A percentile compares a stretch with the other conserved stretches of the same genome.
Conservation (phyloP, 257 asterid genomes). For the Galeopsis tetrahit region DNA sequence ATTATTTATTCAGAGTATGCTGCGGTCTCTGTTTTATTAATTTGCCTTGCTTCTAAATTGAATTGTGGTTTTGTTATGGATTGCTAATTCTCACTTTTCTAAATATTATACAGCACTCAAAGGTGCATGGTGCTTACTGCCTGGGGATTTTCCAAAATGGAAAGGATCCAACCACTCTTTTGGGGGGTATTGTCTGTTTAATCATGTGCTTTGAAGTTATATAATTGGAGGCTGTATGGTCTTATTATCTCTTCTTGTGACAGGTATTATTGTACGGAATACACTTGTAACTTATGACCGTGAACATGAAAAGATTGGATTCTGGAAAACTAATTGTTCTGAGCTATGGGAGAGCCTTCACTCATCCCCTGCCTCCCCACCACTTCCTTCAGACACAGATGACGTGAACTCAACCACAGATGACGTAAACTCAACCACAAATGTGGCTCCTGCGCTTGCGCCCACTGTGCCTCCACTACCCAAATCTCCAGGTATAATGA, state of each 20-base stretch:
- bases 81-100: slow-evolving; percentile 26
- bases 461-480: slow-evolving; percentile 58
- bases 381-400: slow-evolving; percentile 47
- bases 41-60: slow-evolving; percentile 15
- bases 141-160: slow-evolving; percentile 97
- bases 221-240: slow-evolving; percentile 4
- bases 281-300: slow-evolving; percentile 98
- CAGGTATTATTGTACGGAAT: slow-evolving; percentile 95
- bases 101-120: slow-evolving; percentile 69
- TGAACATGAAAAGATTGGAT: slow-evolving; percentile 85
- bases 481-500: slow-evolving; percentile 55
- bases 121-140: slow-evolving; percentile 96
- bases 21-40: slow-evolving; percentile 29
- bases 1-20: slow-evolving; percentile 89
- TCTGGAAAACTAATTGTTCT: slow-evolving; percentile 98
- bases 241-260: slow-evolving; percentile 27
- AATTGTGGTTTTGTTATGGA: slow-evolving; percentile 18
- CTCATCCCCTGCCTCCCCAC: slow-evolving; percentile 56
- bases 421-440: slow-evolving; percentile 45
- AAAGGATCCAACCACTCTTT: slow-evolving; percentile 95
- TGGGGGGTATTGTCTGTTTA: slow-evolving; percentile 71
- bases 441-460: slow-evolving; percentile 54
- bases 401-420: slow-evolving; percentile 45
- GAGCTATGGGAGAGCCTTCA: slow-evolving; percentile 92
- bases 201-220: slow-evolving; percentile 29